phyloP scores from a whole-genome alignment of 2,329 filamentous ascomycete genomes.

The Phyllachora maydis region DNA sequence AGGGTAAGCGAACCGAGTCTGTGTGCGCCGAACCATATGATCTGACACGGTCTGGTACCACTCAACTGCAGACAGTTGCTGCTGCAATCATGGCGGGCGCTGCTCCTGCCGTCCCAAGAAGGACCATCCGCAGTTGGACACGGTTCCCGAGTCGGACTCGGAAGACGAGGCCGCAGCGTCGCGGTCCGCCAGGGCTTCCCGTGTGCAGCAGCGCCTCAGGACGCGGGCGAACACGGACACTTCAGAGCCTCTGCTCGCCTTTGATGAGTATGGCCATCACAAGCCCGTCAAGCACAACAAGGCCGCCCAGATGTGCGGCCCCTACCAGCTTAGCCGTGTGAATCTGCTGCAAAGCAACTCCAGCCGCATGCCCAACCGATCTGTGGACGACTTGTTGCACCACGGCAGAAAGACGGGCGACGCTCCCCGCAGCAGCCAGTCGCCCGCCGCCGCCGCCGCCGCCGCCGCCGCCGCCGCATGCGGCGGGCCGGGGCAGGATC shows the following conservation, averaged over 20 bases:
- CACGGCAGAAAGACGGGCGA: too few relatives aligned
- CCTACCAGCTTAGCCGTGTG: constrained; percentile 37
- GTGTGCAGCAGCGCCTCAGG: constrained; percentile 12
- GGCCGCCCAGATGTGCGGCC: constrained; percentile 37
- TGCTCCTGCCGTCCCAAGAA: constrained; percentile 47
- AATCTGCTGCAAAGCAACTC: constrained; percentile 33
- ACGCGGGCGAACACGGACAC: constrained; percentile 36
- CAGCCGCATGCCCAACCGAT: constrained; percentile 6
- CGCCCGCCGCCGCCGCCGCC: constrained; percentile 15
- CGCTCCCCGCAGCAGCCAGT: constrained; percentile 13
- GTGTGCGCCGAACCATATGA: too few relatives aligned
- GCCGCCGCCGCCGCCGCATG: too few relatives aligned
- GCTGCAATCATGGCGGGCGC: constrained; percentile 47
- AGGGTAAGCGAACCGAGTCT: too few relatives aligned
- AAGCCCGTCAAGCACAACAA: constrained; percentile 42
- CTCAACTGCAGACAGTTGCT: constrained; percentile 35
- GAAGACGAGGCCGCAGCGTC: constrained; percentile 20
- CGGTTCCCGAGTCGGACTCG: constrained; percentile 42
- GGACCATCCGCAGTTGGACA: constrained; percentile 33
- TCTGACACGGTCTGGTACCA: constrained; percentile 12
- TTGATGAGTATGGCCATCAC: constrained; percentile 44
- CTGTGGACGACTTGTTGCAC: constrained; percentile 17
- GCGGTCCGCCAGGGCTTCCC: constrained; percentile 11
- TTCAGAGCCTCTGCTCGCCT: constrained; percentile 35
- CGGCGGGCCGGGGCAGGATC: constrained; percentile 16